Evolutionary conservation across 257 asterid genomes (phyloP).

Genomic region (Nicotiana obtusifolia): DNA sequence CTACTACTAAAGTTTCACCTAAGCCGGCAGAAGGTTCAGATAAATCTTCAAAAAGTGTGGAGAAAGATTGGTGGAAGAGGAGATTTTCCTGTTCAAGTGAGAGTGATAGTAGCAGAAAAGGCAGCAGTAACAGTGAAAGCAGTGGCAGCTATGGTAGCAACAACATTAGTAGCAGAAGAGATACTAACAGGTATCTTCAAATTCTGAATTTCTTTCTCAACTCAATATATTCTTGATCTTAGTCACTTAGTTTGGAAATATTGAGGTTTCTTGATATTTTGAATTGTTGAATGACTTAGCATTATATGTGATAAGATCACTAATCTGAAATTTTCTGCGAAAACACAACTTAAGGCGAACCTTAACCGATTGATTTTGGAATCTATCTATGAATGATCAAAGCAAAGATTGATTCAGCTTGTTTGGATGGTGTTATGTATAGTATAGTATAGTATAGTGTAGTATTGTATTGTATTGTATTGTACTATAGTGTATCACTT

Average conservation of each 20-base stretch:
- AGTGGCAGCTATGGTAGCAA: constrained; percentile 23
- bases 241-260: not conserved
- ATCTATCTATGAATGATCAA: not conserved
- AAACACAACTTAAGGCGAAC: too few species aligned
- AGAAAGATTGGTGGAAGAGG: constrained; percentile 18
- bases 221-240: not conserved
- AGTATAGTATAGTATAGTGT: too few species aligned
- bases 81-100: constrained; percentile 43
- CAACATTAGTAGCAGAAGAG: constrained; percentile 14
- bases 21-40: constrained; percentile 6
- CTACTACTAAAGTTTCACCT: constrained; percentile 34
- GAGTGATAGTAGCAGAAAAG: constrained; percentile 41
- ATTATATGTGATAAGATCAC: not conserved
- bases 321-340: not conserved
- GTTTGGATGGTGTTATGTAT: too few species aligned
- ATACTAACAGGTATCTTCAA: not conserved
- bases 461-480: too few species aligned
- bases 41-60: not conserved
- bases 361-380: not conserved
- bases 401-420: not conserved
- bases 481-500: too few species aligned
- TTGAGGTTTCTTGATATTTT: not conserved
- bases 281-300: not conserved
- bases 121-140: constrained; percentile 24
- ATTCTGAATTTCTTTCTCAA: not conserved